Evolutionary conservation across 768 basidiomycete species (phyloP).

Genomic region (Serendipita sp.): DNA sequence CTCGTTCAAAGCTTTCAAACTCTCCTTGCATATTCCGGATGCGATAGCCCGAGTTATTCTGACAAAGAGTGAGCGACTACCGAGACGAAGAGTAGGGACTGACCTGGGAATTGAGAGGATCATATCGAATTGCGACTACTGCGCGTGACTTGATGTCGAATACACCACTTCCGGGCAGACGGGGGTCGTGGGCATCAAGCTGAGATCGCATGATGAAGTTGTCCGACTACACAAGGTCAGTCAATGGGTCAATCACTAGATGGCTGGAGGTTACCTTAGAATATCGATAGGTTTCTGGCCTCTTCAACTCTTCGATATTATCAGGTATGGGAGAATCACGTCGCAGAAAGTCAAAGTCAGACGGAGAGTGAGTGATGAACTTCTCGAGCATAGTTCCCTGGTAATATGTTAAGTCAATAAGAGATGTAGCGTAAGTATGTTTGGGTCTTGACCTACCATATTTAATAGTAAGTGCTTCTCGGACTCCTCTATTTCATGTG

Average conservation of each 20-base stretch:
- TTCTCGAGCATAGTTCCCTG: constrained; percentile 85
- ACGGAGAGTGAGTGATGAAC: constrained; percentile 51
- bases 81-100: constrained; percentile 7
- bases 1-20: constrained; percentile 72
- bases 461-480: constrained; percentile 60
- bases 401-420: not conserved
- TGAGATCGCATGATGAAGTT: constrained; percentile 85
- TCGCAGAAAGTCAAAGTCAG: constrained; percentile 44
- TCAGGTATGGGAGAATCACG: constrained; percentile 21
- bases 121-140: constrained; percentile 64
- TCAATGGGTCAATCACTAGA: not conserved
- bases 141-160: constrained; percentile 97
- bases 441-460: constrained; percentile 33
- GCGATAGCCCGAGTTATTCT: constrained; percentile 70
- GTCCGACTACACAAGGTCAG: constrained; percentile 19
- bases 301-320: constrained; percentile 20
- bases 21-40: constrained; percentile 48
- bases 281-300: constrained; percentile 71
- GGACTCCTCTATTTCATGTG: constrained; percentile 26
- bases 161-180: constrained; percentile 76
- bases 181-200: constrained; percentile 66
- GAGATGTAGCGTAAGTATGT: not conserved
- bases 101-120: constrained; percentile 69
- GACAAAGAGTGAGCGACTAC: not conserved
- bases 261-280: constrained; percentile 40